phyloP scores from a whole-genome alignment of 345 rosid genomes.

The Heritiera fomes region DNA sequence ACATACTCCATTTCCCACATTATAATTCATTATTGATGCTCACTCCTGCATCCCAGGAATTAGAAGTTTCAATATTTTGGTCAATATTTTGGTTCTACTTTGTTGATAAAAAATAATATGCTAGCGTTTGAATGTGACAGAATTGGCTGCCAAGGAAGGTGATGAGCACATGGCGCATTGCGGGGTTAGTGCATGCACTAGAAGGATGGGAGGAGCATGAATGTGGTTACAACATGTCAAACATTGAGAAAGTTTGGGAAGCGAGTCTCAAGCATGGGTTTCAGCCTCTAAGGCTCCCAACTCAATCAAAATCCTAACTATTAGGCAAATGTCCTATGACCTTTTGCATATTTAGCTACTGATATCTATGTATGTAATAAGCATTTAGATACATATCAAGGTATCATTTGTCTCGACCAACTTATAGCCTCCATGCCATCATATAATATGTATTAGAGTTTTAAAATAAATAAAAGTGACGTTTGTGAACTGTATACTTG shows the following conservation, averaged over 20 bases:
- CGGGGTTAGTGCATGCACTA: conserved; percentile 52
- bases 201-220: conserved; percentile 54
- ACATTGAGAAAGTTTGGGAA: conserved; percentile 46
- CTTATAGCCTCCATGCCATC: background rate
- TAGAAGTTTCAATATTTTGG: background rate
- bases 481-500: background rate
- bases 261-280: conserved; percentile 52
- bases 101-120: background rate
- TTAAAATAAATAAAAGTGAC: background rate
- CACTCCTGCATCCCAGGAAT: background rate
- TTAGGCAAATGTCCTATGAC: background rate
- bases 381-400: background rate
- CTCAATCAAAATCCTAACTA: conserved; percentile 7
- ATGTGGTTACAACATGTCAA: conserved; percentile 41
- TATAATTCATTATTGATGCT: background rate
- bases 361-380: background rate
- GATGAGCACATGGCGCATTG: conserved; percentile 57
- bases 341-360: background rate
- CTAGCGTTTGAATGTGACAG: conserved; percentile 24
- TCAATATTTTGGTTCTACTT: background rate
- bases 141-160: conserved; percentile 67
- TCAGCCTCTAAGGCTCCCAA: conserved; percentile 33
- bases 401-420: background rate
- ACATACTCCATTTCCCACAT: background rate
- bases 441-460: background rate